Percentiles rank a stretch among this genome's conserved stretches.
Evolutionary conservation across 352 stramenopile species (phyloP).

Genomic region (Phytophthora niederhauseri): DNA sequence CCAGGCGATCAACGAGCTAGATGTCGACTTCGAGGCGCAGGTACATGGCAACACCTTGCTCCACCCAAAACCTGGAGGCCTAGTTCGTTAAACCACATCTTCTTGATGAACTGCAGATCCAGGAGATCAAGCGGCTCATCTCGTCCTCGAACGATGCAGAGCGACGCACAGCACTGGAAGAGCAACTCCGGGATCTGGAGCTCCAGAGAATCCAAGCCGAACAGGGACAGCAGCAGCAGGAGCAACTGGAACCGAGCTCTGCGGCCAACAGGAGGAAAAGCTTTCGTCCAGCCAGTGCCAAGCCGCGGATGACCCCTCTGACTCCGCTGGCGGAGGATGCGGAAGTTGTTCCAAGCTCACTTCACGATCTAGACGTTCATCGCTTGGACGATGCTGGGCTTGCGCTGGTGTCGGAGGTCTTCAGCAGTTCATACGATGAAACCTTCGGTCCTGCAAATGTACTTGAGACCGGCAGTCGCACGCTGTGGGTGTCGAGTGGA

Average conservation of each 20-base stretch:
- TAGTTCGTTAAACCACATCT: not conserved
- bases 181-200: slow-evolving; percentile 73
- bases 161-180: slow-evolving; percentile 58
- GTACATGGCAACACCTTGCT: slow-evolving; percentile 22
- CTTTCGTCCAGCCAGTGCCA: slow-evolving; percentile 70
- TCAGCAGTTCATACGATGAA: slow-evolving; percentile 73
- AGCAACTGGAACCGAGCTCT: slow-evolving; percentile 7
- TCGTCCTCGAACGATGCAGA: slow-evolving; percentile 71
- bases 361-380: slow-evolving; percentile 49
- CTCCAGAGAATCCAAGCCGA: slow-evolving; percentile 57
- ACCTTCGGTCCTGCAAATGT: slow-evolving; percentile 53
- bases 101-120: slow-evolving; percentile 44
- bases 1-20: slow-evolving; percentile 65
- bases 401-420: slow-evolving; percentile 62
- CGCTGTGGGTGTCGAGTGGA: slow-evolving; percentile 73
- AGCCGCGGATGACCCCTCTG: slow-evolving; percentile 60
- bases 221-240: slow-evolving; percentile 28
- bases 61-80: not conserved
- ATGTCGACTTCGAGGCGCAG: slow-evolving; percentile 76
- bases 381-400: slow-evolving; percentile 39
- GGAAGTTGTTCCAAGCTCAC: slow-evolving; percentile 58
- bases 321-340: slow-evolving; percentile 65
- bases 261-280: slow-evolving; percentile 52
- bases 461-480: slow-evolving; percentile 53
- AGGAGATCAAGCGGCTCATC: slow-evolving; percentile 81